Conservation (phyloP, 192 early-diverging fungal genomes). For the Diversispora eburnea region DNA sequence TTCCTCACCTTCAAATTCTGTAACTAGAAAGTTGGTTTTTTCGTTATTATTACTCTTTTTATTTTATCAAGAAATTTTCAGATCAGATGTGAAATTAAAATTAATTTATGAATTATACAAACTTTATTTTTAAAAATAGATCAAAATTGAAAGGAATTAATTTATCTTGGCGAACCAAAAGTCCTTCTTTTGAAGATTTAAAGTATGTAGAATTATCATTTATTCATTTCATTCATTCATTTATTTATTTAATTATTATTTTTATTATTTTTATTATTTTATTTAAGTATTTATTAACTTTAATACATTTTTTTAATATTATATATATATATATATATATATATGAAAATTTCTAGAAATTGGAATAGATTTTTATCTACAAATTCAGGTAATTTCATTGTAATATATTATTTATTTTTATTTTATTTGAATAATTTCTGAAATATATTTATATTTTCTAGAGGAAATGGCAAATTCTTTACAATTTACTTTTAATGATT, state of each 20-base stretch:
- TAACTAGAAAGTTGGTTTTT: not conserved
- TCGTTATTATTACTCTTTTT: too few relatives aligned
- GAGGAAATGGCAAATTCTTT: conserved; percentile 64
- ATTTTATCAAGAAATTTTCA: too few relatives aligned
- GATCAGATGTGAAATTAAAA: too few relatives aligned
- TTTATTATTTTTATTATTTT: too few relatives aligned
- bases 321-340: too few relatives aligned
- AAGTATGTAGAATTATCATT: conserved; percentile 4
- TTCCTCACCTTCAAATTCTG: not conserved
- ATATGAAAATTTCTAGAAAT: conserved; percentile 36
- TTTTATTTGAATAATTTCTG: not conserved
- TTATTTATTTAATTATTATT: too few relatives aligned
- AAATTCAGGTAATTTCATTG: conserved; percentile 41
- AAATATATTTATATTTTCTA: not conserved
- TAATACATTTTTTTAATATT: too few relatives aligned
- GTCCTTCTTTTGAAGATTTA: conserved; percentile 27
- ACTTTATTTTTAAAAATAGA: not conserved
- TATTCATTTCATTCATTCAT: not conserved
- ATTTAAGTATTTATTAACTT: too few relatives aligned
- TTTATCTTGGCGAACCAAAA: conserved; percentile 18
- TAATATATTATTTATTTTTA: not conserved
- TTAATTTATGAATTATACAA: too few relatives aligned
- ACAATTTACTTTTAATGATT: conserved; percentile 62
- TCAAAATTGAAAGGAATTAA: conserved; percentile 20
- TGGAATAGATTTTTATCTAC: conserved; percentile 61